Conservation (phyloP, 306 rosid genomes). For the Elaeagnus macrophylla region DNA sequence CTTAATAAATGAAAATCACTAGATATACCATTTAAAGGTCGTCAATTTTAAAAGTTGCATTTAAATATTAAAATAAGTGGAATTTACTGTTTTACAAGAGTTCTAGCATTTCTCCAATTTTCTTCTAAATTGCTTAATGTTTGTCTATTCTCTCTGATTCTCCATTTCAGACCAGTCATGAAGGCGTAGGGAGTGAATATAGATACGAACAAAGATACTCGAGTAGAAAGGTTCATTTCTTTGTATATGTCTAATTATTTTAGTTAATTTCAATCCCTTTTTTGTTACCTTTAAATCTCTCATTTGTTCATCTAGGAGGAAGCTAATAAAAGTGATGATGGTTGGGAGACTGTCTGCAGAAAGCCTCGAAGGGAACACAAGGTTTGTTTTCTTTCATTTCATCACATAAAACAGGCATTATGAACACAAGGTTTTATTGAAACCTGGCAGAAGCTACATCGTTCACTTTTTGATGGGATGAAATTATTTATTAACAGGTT, state of each 20-base stretch:
- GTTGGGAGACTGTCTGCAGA: conserved; percentile 76
- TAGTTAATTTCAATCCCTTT: neutral
- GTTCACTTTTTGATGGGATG: conserved; percentile 3
- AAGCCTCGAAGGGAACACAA: conserved; percentile 58
- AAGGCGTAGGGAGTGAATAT: conserved; percentile 19
- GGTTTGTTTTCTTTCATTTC: conserved; percentile 36
- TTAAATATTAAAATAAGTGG: no score
- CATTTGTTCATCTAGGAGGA: conserved; percentile 32
- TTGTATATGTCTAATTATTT: neutral
- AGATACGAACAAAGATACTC: conserved; percentile 22
- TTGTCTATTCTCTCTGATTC: neutral
- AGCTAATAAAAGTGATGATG: conserved; percentile 37
- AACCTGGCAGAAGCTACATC: neutral
- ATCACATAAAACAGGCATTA: conserved; percentile 9
- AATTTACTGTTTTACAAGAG: no score
- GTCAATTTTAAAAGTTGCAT: no score
- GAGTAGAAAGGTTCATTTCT: conserved; percentile 24
- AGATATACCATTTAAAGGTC: no score
- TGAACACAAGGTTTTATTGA: neutral
- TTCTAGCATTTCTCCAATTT: no score
- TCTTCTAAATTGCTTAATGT: neutral
- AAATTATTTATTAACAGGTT: conserved; percentile 38
- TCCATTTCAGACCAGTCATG: conserved; percentile 12
- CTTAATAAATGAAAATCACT: no score
- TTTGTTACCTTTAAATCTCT: conserved; percentile 5